Base-by-base conservation (phyloP, 441 rosid species). In the Jatropha podagrica region DNA sequence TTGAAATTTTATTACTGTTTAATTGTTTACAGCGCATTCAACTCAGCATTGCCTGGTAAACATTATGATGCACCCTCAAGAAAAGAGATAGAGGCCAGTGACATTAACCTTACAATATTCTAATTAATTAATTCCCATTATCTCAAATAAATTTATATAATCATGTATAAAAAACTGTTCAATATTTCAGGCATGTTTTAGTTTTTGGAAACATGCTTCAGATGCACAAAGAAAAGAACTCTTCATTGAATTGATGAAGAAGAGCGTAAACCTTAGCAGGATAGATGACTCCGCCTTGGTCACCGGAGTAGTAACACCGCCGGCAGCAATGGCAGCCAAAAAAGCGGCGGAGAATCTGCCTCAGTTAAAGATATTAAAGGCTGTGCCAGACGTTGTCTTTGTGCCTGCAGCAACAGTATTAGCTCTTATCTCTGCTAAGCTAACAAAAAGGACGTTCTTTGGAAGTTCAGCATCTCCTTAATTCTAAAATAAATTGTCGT, bases 281-380 rank as follows among this genome's bases (percentile, higher is more conserved):
- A 74, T 90, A 8, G 99, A 95, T 66, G 82, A 88, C 54, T 77
- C 67, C 7, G 86, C 94, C 15, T 41, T 95, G 83, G 52, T 89
- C 17, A 80, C 87, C 2, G 96, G 98, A 46, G 60, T 93, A 40
- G 77, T 80, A 4, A 88, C 90, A 4, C 97, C 98, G 0, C 95
- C 96, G 0, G 98, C 96, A 4, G 97, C 92, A 54, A 92, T 93
- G 96, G 98, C 89, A 0, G 92, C 93, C 0, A 95, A 95, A 81
- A 93, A 82, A 84, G 93, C 96, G 0, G 96, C 90, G 55, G 93
- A 90, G 87, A 90, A 89, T 69, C 61, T 93, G 69, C 95, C 98
- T 0, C 99, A 95, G 69, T 69, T 91, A 54, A 85, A 71, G 69
- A 0, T 91, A 3, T 77, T 93, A 52, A 93, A 92, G 82, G 72